Base-by-base conservation (phyloP, 176 grass and related monocot species). In the Oryza longistaminata region DNA sequence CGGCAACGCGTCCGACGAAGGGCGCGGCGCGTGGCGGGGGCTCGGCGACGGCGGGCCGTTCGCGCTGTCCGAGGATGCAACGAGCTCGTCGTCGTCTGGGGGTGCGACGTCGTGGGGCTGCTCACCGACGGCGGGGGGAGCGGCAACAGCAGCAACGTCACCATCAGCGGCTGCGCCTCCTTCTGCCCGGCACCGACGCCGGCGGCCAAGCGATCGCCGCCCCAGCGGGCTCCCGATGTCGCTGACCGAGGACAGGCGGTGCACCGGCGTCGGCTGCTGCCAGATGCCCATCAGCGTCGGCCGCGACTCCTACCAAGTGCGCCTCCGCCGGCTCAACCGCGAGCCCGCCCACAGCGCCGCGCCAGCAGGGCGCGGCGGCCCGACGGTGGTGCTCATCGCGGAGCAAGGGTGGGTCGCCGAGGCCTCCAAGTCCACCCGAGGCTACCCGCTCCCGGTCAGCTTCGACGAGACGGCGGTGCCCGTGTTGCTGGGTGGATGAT, bases 161-260 rank as follows among this genome's bases (percentile, higher is more conserved):
- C 46, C 75, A 77, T 77, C 75, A 40, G 75, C 75, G 75, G 75
- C 11, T 77, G 75, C 75, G 55, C 75, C 33, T 62, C 75, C 75
- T 77, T 77, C 75, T 77, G 75, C 46, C 73, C 73, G 46, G 73
- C 13, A 15, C 7, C 24, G 46, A 6, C 46, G 27, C 73, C 7
- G 72, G 72, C 9, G 45, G 72, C 2, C 5, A 53, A 17, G 50
- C 50, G 50, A 53, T 53, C 50, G 3, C 50, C 50, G 50, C 14
- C 50, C 12, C 11, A 15, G 10, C 48, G 11, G 48, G 48, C 0
- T 50, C 25, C 0, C 5, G 72, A 26, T 75, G 24, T 75, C 72
- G 25, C 4, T 75, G 24, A 75, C 45, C 72, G 15, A 53, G 13
- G 46, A 75, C 46, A 27, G 72, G 25, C 12, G 73, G 73, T 75